Evolutionary conservation across 1,284 basidiomycete species (phyloP), one percentile per base, ranked within the genome.

Genomic region (Tilletiaria anomala): DNA sequence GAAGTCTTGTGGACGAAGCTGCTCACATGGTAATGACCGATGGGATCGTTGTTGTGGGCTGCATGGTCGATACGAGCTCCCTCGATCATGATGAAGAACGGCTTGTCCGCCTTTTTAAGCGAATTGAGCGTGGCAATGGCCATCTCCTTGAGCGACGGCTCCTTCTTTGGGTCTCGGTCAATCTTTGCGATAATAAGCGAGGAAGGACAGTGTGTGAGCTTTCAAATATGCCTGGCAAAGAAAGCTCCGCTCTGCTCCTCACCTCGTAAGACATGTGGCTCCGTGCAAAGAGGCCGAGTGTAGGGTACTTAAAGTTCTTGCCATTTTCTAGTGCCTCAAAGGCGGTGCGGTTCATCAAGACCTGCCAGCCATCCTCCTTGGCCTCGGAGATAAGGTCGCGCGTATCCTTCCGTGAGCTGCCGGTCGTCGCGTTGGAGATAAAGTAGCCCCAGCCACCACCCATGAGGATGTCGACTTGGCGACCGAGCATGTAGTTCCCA

Each of bases 211-310:
- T n/a, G n/a, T n/a, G n/a, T n/a, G n/a, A n/a, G n/a, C n/a, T n/a
- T n/a, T n/a, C n/a, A n/a, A n/a, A n/a, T n/a, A n/a, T n/a, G n/a
- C n/a, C n/a, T n/a, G n/a, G n/a, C n/a, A n/a, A n/a, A n/a, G n/a
- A n/a, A n/a, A n/a, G n/a, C n/a, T n/a, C n/a, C n/a, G n/a, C n/a
- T n/a, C n/a, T n/a, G n/a, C n/a, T n/a, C n/a, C n/a, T n/a, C n/a
- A n/a, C n/a, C n/a, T 68, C 63, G 58, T 63, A 67, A 2, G 54
- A 43, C 61, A 64, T 63, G 53, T 67, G 64, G 8, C 48, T 48
- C 11, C 32, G n/a, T 11, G 47, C 36, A 44, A 58, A 63, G 38
- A 47, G 55, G n/a, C 35, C 65, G 40, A 50, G 51, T 40, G 55
- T 56, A 36, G 47, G 60, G 39, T 44, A 53, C 43, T 40, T 45